Percentiles rank a stretch among this genome's conserved stretches.
These are phyloP conservation scores for Henckelia pumila DNA, from an alignment of 257 asterid species.

Conservation along the genomic window DNA sequence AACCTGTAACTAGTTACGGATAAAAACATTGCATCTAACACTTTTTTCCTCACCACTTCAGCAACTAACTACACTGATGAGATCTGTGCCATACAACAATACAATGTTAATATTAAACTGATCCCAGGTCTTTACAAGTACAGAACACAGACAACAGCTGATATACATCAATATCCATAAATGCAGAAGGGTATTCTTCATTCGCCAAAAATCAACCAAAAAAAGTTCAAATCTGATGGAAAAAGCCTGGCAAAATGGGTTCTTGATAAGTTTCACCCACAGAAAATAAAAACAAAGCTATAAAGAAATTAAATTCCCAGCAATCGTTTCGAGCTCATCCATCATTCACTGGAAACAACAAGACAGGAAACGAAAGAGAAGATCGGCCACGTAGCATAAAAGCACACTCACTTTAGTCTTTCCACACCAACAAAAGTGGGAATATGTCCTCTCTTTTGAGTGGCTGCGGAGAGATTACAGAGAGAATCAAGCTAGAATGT, in stretches of 20 bases:
- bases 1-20: not conserved
- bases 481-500: not conserved
- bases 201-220: not conserved
- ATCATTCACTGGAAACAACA: not conserved
- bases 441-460: not conserved
- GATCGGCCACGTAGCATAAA: not conserved
- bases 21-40: not conserved
- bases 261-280: not conserved
- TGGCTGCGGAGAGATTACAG: not conserved
- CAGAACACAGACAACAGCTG: not conserved
- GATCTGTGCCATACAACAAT: constrained; percentile 22
- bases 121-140: not conserved
- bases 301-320: not conserved
- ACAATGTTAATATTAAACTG: not conserved
- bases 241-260: not conserved
- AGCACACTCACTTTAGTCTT: not conserved
- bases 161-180: not conserved
- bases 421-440: not conserved
- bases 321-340: not conserved
- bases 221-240: not conserved
- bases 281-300: not conserved
- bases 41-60: constrained; percentile 4
- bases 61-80: constrained; percentile 8
- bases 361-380: not conserved
- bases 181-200: not conserved